Conservation (phyloP, 257 asterid genomes). For the Solanum appendiculatum region DNA sequence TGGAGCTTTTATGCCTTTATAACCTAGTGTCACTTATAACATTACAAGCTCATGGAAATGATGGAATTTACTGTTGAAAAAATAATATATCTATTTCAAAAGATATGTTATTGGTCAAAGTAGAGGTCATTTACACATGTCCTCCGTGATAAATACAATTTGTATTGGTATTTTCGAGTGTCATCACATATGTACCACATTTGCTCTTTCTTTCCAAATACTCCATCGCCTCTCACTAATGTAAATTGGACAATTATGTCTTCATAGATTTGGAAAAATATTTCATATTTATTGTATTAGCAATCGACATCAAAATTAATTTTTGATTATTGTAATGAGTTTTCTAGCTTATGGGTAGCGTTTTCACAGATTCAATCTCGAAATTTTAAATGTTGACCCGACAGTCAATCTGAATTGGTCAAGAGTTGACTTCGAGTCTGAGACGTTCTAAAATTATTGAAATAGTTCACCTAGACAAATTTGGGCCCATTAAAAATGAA, state of each 20-base stretch:
- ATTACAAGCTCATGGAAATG: not conserved
- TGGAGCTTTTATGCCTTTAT: constrained; percentile 13
- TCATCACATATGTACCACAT: too few species aligned
- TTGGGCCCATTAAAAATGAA: too few species aligned
- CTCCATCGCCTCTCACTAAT: too few species aligned
- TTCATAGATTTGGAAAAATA: not conserved
- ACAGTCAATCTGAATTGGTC: too few species aligned
- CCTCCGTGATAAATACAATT: not conserved
- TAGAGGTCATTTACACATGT: not conserved
- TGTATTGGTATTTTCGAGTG: not conserved
- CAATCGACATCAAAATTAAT: not conserved
- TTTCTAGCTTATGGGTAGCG: not conserved
- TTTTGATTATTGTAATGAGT: not conserved
- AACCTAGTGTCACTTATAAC: not conserved
- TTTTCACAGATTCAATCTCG: not conserved
- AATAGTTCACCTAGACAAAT: too few species aligned
- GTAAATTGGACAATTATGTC: not conserved
- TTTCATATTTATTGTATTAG: not conserved
- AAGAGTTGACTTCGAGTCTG: too few species aligned
- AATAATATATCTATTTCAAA: too few species aligned
- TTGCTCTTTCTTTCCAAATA: not conserved
- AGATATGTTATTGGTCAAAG: too few species aligned
- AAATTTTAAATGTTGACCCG: too few species aligned
- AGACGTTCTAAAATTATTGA: too few species aligned
- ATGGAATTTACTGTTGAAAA: not conserved